Evolutionary conservation across 202 grass and related monocot species (phyloP).

Genomic region (Zizania palustris): DNA sequence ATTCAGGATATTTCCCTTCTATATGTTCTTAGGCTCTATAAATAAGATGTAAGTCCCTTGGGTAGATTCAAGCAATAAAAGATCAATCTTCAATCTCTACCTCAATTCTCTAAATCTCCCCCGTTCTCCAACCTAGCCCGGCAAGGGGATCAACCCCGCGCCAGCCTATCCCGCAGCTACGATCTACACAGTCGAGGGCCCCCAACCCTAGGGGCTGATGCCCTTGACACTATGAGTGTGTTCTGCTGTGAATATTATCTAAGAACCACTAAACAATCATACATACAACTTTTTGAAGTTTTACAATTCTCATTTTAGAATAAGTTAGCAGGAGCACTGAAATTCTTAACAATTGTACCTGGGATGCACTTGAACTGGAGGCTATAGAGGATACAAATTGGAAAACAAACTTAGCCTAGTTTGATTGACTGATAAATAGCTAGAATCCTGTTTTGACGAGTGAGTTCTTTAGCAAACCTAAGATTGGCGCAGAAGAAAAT

Average conservation of each 20-base stretch:
- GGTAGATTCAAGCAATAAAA: too few species aligned
- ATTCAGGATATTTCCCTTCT: too few species aligned
- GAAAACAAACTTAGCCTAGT: neutral
- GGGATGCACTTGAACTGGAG: neutral
- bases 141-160: too few species aligned
- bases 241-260: neutral
- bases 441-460: neutral
- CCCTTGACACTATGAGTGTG: too few species aligned
- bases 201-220: too few species aligned
- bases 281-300: neutral
- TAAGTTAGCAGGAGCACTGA: neutral
- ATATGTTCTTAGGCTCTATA: too few species aligned
- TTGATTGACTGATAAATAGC: neutral
- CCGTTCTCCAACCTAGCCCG: too few species aligned
- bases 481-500: neutral
- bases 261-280: neutral
- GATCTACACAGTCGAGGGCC: too few species aligned
- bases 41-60: too few species aligned
- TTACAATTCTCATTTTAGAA: neutral
- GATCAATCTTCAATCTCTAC: too few species aligned
- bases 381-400: neutral
- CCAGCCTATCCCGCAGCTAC: too few species aligned
- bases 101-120: too few species aligned
- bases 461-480: neutral
- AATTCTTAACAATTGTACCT: neutral